Evolutionary conservation across 495 filamentous ascomycete species (phyloP), one percentile per base, ranked within the genome.

Genomic region (Penicillium psychrofluorescens): DNA sequence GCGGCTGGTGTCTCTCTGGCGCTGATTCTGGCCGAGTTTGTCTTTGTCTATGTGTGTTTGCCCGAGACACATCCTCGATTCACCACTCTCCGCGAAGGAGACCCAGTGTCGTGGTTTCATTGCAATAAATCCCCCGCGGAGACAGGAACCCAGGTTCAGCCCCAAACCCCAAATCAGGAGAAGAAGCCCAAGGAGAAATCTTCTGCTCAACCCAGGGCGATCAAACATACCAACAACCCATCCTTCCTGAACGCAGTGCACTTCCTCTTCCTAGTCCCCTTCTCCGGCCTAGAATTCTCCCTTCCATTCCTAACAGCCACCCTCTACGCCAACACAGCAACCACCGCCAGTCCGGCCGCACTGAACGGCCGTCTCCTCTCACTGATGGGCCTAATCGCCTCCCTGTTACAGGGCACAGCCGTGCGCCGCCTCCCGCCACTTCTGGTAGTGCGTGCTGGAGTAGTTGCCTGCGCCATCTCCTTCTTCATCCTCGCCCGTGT

Each of bases 291-390:
- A 82, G 92, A 99, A 54, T 97, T 95, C 51, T 71, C 70, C 33
- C 81, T 99, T 0, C 89, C 92, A 0, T 99, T 99, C 67, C 86
- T 97, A 77, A 97, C 94, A 0, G 92, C 90, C 51, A 90, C 95
- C 44, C 75, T 97, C 31, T 96, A 95, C 62, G 75, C 74, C 5
- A 61, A 48, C 16, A 88, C 51, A 27, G 29, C 86, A 56, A 77
- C 45, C 11, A 59, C 48, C 6, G 51, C 56, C 33, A 67, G 61
- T 39, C 70, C 78, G n/a, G 83, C 88, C 6, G 73, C 77, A 2
- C 74, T 86, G 11, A 91, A 88, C 49, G 92, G 92, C 7, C 79
- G 80, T n/a, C 79, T 99, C 3, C 80, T 99, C 0, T 94, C 90
- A 5, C 87, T 87, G 62, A 86, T 99, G 59, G 92, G 92, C 8